Base-by-base conservation (phyloP, 805 yeast genomes). In the Ogataea glucozyma region DNA sequence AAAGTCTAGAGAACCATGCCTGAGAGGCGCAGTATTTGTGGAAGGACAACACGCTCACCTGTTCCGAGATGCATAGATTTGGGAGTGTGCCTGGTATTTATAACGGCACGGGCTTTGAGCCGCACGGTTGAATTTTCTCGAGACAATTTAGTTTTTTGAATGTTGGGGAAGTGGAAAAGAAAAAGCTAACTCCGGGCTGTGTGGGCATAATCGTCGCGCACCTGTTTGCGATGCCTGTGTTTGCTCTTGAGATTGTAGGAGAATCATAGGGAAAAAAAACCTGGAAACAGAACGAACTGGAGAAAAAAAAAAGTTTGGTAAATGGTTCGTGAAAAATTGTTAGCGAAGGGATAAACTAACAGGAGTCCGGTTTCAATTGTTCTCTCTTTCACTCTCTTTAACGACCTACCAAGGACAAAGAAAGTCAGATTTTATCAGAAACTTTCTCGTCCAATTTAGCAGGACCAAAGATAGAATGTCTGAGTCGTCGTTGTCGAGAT, bases 401-500 rank as follows among this genome's bases (percentile, higher is more conserved):
- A 22, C 26, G 26, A 22, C 26, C 26, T n/a, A n/a, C n/a, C n/a
- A n/a, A n/a, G n/a, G n/a, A n/a, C n/a, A n/a, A n/a, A n/a, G n/a
- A n/a, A n/a, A n/a, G n/a, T n/a, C n/a, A n/a, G n/a, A n/a, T n/a
- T n/a, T n/a, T n/a, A n/a, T n/a, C n/a, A n/a, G n/a, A n/a, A n/a
- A n/a, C n/a, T n/a, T n/a, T n/a, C n/a, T n/a, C n/a, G n/a, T n/a
- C n/a, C n/a, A n/a, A n/a, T n/a, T n/a, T n/a, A n/a, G n/a, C n/a
- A n/a, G n/a, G n/a, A n/a, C 12, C 31, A 13, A 29, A 17, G 23
- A 41, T 16, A 23, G 19, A 19, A 48, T 48, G 52, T 43, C 52
- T 10, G 52, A 48, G n/a, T 48, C 49, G 40, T 41, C 56, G 3
- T 41, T 52, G 22, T 53, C 66, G 36, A 58, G 58, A 57, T 76